phyloP scores from a whole-genome alignment of 768 basidiomycete genomes.

The Terana coerulea region DNA sequence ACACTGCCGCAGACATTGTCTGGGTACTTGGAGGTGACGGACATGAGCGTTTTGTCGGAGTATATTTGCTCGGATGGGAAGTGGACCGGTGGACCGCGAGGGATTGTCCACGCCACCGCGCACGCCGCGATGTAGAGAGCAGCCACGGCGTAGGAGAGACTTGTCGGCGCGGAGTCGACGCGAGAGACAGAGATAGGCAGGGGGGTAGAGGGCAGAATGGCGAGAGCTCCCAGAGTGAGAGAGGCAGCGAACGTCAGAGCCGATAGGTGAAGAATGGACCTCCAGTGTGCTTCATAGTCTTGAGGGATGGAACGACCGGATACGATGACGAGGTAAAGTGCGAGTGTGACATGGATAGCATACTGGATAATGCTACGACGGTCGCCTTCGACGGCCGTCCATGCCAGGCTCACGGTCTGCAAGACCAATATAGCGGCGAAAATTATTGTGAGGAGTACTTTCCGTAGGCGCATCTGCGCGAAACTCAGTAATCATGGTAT shows the following conservation, averaged over 20 bases:
- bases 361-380: constrained; percentile 32
- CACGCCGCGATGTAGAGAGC: constrained; percentile 45
- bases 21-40: constrained; percentile 56
- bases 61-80: constrained; percentile 75
- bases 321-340: constrained; percentile 56
- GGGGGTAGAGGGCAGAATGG: constrained; percentile 52
- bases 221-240: constrained; percentile 39
- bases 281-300: constrained; percentile 36
- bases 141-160: constrained; percentile 52
- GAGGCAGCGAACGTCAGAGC: constrained; percentile 48
- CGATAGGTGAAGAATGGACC: constrained; percentile 54
- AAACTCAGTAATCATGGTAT: neutral
- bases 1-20: constrained; percentile 73
- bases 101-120: constrained; percentile 46
- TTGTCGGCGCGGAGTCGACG: constrained; percentile 17
- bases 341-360: constrained; percentile 47
- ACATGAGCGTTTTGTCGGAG: constrained; percentile 60
- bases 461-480: constrained; percentile 54
- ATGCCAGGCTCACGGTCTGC: constrained; percentile 54
- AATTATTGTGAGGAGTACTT: constrained; percentile 45
- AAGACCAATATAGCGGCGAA: constrained; percentile 45
- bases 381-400: constrained; percentile 35
- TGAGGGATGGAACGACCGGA: constrained; percentile 46
- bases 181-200: constrained; percentile 28
- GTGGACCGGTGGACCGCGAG: constrained; percentile 71